Base-by-base conservation (phyloP, 2,329 filamentous ascomycete genomes). In the Xenosphaeropsis pyriputrescens region DNA sequence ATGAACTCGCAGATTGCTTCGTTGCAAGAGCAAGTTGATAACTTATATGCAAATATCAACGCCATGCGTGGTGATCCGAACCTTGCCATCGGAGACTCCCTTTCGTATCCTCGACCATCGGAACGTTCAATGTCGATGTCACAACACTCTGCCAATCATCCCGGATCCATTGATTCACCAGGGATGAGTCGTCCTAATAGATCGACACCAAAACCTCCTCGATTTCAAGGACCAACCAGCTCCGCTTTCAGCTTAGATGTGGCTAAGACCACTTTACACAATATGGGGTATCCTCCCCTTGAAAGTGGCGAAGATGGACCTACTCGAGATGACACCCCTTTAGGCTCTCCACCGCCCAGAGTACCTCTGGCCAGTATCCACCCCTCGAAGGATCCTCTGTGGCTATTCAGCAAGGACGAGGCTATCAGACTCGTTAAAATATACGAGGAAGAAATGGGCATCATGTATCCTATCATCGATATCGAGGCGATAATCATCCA, bases 381-480 rank as follows among this genome's bases (percentile, higher is more conserved):
- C 34, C 46, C 46, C 4, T 22, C 43, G 47, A 26, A 78, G 50
- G 89, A 95, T 52, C 85, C 86, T 0, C 70, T 96, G 18, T 88
- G 85, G 74, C 68, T 76, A 6, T 72, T 93, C 35, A 72, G 72
- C 38, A 78, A 79, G 50, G 75, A 86, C 29, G 86, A 95, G 52
- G 84, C 91, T 50, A 57, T 89, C 15, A 74, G 85, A 1, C 61
- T 95, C 12, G 85, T 84, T 46, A 68, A 73, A 12, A 64, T 93
- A 0, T 89, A 91, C 52, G 83, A 93, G 47, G 86, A 95, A 49
- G 88, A 95, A 54, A 79, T 93, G 50, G 85, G 85, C 32, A 72
- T 89, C 50, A 93, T 94, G 85, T 94, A 93, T 55, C 89, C 89
- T 0, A 72, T 94, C 4, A 57, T 93, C 34, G 72, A 84, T 47